Percentiles rank a stretch among this genome's conserved stretches.
These are phyloP conservation scores for Kingdonia uniflora DNA, from an alignment of 164 flowering plant species.

Conservation along the genomic window DNA sequence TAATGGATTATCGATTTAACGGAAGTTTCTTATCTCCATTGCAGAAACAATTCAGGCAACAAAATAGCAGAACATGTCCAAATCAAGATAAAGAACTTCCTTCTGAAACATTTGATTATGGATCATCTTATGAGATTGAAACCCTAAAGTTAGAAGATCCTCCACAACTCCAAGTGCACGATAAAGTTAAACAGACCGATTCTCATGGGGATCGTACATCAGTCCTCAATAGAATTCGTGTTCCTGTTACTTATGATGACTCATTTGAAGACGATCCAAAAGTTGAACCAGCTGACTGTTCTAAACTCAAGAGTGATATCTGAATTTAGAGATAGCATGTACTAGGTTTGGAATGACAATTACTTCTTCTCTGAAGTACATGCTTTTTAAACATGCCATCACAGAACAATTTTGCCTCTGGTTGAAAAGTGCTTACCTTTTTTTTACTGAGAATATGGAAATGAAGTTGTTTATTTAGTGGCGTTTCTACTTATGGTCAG, in stretches of 20 bases:
- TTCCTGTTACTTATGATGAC: conserved; percentile 68
- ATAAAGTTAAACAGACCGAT: conserved; percentile 9
- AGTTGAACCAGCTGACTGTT: conserved; percentile 18
- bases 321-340: no score
- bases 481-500: no score
- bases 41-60: conserved; percentile 76
- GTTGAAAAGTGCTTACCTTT: no score
- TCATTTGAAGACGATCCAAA: conserved; percentile 30
- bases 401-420: no score
- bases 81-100: conserved; percentile 5
- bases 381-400: no score
- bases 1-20: no score
- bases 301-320: no score
- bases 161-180: conserved; percentile 10
- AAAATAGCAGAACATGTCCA: conserved; percentile 4
- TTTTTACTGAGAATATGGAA: no score
- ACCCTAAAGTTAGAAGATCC: conserved; percentile 12
- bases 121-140: conserved; percentile 8
- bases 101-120: conserved; percentile 7
- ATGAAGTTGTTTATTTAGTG: no score
- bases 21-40: conserved; percentile 6
- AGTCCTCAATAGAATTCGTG: conserved; percentile 52
- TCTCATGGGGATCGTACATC: conserved; percentile 25
- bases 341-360: no score
- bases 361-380: no score